A percentile compares a stretch with the other conserved stretches of the same genome.
Conservation (phyloP, 116 monocot species). For the Iris pallida region DNA sequence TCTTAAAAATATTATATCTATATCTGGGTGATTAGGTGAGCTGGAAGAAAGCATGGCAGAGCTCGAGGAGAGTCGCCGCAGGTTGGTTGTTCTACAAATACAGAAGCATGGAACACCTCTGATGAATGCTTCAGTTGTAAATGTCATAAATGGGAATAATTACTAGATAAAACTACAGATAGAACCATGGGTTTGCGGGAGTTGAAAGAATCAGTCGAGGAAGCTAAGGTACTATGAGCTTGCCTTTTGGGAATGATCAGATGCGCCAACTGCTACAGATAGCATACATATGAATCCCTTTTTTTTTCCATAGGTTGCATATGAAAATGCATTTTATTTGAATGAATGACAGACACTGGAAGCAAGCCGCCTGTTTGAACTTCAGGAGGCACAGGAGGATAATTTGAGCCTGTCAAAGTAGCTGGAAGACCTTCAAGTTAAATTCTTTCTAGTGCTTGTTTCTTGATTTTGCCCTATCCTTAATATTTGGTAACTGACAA, state of each 20-base stretch:
- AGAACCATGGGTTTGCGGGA: constrained; percentile 48
- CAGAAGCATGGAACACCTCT: constrained; percentile 60
- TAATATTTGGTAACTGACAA: constrained; percentile 2
- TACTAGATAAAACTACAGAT: constrained; percentile 57
- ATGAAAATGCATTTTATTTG: not conserved
- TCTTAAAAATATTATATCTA: too few species aligned
- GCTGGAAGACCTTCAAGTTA: constrained; percentile 74
- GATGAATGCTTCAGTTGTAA: constrained; percentile 34
- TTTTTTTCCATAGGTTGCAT: not conserved
- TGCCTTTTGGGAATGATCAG: not conserved
- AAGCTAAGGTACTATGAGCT: constrained; percentile 64
- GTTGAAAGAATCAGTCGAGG: constrained; percentile 74
- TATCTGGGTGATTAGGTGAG: constrained; percentile 35
- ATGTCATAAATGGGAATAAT: constrained; percentile 49
- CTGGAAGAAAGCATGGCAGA: constrained; percentile 91
- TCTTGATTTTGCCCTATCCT: not conserved
- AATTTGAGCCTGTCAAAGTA: constrained; percentile 59
- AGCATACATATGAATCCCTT: not conserved
- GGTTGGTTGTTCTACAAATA: constrained; percentile 79
- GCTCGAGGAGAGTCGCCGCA: constrained; percentile 91
- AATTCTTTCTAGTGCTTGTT: constrained; percentile 7
- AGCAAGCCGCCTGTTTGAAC: constrained; percentile 69
- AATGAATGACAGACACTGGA: constrained; percentile 50
- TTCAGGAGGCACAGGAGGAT: constrained; percentile 79
- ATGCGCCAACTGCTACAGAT: not conserved